A percentile compares a stretch with the other conserved stretches of the same genome.
These are phyloP conservation scores for Datisca glomerata DNA, from an alignment of 306 rosid genomes.

Conservation along the genomic window DNA sequence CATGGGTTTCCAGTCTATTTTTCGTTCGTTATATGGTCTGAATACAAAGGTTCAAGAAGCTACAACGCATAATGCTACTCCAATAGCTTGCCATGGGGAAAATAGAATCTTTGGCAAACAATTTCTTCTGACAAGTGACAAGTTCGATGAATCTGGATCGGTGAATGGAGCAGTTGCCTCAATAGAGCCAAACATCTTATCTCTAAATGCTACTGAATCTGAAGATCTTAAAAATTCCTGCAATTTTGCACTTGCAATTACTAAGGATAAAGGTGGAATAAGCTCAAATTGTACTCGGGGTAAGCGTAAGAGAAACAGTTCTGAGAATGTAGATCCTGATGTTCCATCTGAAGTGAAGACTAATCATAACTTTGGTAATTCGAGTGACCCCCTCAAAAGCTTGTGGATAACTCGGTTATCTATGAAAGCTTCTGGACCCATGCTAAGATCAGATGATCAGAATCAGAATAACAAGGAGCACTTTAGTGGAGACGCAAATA, in stretches of 20 bases:
- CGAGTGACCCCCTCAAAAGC: conserved; percentile 29
- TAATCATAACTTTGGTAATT: conserved; percentile 13
- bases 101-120: conserved; percentile 15
- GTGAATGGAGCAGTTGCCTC: conserved; percentile 22
- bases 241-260: conserved; percentile 8
- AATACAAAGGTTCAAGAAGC: conserved; percentile 27
- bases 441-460: conserved; percentile 12
- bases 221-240: conserved; percentile 16
- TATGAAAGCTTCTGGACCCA: conserved; percentile 25
- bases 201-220: conserved; percentile 15
- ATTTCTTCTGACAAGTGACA: conserved; percentile 16
- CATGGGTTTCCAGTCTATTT: conserved; percentile 64
- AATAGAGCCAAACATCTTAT: conserved; percentile 25
- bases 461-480: conserved; percentile 16
- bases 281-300: conserved; percentile 27
- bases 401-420: conserved; percentile 70
- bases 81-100: conserved; percentile 33
- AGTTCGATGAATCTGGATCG: conserved; percentile 19
- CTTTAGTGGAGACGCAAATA: conserved; percentile 9
- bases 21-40: conserved; percentile 52
- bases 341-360: conserved; percentile 25
- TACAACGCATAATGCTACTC: conserved; percentile 26
- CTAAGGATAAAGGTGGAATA: conserved; percentile 25
- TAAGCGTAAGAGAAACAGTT: conserved; percentile 24
- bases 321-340: conserved; percentile 23